These are phyloP conservation scores for Alternaria novae-zelandiae DNA, from an alignment of 2,329 filamentous ascomycete species.

Conservation along the genomic window DNA sequence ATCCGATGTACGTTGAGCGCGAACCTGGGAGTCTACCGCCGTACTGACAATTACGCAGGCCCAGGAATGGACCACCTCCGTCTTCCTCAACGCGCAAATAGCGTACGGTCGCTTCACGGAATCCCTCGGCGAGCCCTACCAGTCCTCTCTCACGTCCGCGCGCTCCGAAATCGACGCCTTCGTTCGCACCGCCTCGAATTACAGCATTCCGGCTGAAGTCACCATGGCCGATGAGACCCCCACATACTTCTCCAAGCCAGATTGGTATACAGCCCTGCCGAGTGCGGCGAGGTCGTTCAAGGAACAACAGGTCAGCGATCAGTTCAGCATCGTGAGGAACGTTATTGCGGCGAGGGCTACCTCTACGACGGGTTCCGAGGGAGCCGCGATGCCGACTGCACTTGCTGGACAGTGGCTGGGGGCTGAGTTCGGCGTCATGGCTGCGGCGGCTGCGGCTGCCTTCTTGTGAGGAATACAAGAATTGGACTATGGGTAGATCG, in stretches of 20 bases:
- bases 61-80: conserved; percentile 35
- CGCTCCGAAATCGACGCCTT: conserved; percentile 36
- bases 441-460: conserved; percentile 34
- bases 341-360: conserved; percentile 25
- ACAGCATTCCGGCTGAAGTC: conserved; percentile 34
- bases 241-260: conserved; percentile 29
- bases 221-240: conserved; percentile 29
- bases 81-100: conserved; percentile 33
- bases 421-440: conserved; percentile 35
- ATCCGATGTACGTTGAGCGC: conserved; percentile 21
- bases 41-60: conserved; percentile 18
- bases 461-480: conserved; percentile 26
- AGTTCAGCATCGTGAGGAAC: conserved; percentile 37
- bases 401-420: conserved; percentile 21
- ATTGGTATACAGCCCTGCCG: conserved; percentile 41
- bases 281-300: conserved; percentile 35
- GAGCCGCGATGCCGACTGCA: conserved; percentile 28
- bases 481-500: neutral
- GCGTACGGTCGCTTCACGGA: conserved; percentile 29
- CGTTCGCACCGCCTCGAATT: conserved; percentile 29
- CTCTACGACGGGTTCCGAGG: conserved; percentile 22
- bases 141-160: conserved; percentile 34
- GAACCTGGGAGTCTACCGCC: neutral
- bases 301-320: conserved; percentile 38
- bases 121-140: conserved; percentile 31